Conservation (phyloP, 1,284 basidiomycete genomes). For the Sporisorium graminicola region DNA sequence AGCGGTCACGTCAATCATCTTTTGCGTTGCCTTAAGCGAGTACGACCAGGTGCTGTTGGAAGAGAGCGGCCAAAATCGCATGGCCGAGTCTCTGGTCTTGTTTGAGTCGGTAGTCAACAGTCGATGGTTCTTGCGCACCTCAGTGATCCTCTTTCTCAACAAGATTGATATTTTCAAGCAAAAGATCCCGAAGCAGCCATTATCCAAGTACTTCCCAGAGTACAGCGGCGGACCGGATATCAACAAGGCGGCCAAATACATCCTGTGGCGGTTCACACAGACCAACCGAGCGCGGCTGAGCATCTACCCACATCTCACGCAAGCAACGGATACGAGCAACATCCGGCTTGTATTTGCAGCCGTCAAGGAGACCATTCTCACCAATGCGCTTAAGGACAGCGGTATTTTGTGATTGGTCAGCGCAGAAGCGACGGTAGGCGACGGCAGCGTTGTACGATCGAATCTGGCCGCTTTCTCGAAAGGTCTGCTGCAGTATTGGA, state of each 20-base stretch:
- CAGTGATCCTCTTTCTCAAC: conserved; percentile 84
- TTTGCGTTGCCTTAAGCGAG: conserved; percentile 68
- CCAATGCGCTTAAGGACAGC: conserved; percentile 56
- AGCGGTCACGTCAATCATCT: conserved; percentile 66
- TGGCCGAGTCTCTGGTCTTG: conserved; percentile 91
- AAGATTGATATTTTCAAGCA: conserved; percentile 96
- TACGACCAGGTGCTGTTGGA: conserved; percentile 64
- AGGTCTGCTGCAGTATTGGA: too few relatives aligned
- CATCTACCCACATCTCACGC: conserved; percentile 72
- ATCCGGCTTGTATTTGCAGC: conserved; percentile 93
- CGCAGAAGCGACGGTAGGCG: not conserved
- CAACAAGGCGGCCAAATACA: conserved; percentile 98
- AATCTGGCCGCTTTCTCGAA: not conserved
- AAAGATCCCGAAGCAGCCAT: conserved; percentile 81
- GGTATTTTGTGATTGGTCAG: conserved; percentile 38
- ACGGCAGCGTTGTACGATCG: not conserved
- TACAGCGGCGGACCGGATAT: conserved; percentile 91
- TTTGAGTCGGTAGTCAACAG: conserved; percentile 94
- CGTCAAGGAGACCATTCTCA: conserved; percentile 81
- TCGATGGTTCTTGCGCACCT: conserved; percentile 90
- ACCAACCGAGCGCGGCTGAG: conserved; percentile 77
- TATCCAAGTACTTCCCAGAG: conserved; percentile 92
- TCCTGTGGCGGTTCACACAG: conserved; percentile 96
- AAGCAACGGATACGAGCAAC: conserved; percentile 76
- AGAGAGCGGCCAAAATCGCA: conserved; percentile 79